Base-by-base conservation (phyloP, 2,329 filamentous ascomycete species). In the Gliomastix tumulicola region DNA sequence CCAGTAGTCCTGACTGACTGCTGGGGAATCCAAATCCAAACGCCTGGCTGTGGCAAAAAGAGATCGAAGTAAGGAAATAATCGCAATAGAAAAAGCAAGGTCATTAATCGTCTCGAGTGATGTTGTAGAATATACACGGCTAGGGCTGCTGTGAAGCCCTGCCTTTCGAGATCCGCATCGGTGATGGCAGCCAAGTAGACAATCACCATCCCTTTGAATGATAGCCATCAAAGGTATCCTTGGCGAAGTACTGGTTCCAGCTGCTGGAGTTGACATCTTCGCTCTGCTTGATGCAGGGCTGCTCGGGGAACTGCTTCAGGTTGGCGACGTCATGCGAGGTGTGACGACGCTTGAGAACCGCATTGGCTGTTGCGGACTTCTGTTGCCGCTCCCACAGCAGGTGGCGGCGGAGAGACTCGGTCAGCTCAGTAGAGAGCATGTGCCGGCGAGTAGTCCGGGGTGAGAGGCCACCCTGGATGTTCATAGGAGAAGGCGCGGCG, bases 371-470 rank as follows among this genome's bases (percentile, higher is more conserved):
- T 22, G 85, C 84, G 41, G 87, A 88, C 73, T 92, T 94, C 55
- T 97, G 90, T 54, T 94, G 88, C 36, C 92, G 83, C 59, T 98
- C 92, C 85, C 88, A 94, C 13, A 97, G 75, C 13, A 98, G 79
- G 50, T 96, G 86, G 49, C 88, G 85, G 17, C 92, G 80, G 4
- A 98, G 79, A 17, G 88, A 94, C 57, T 95, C 88, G 3, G 90
- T 96, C 37, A 98, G 69, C 65, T 98, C 92, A 1, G 87, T 94
- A 8, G 87, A 84, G 39, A 98, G 74, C 92, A 98, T 98, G 61
- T 96, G 94, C 42, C 89, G 79, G 35, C 92, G 79, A 1, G 89
- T 96, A 0, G 90, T 96, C 40, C 88, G 79, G 5, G 92, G 92
- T 6, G 92, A 97, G 45, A 95, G 74, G 3, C 88, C 85, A 20